Evolutionary conservation across 1,284 basidiomycete genomes (phyloP).

Genomic region (Anthracocystis panici-leucophaei): DNA sequence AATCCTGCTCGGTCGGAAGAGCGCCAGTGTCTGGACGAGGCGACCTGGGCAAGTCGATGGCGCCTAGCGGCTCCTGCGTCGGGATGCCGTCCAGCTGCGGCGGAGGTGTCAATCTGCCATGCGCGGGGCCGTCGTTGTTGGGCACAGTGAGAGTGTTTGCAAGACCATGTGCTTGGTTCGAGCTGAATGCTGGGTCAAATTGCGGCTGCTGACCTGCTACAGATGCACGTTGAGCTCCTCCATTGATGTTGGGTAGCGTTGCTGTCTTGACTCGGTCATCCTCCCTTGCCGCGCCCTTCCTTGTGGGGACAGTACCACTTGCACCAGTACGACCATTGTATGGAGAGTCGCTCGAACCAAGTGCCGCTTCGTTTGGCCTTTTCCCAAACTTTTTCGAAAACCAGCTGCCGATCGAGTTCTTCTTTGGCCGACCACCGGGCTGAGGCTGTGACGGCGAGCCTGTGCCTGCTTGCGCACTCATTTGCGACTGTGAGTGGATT

Average conservation of each 20-base stretch:
- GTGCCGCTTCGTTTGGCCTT: constrained; percentile 31
- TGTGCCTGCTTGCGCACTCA: constrained; percentile 13
- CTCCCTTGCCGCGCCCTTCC: constrained; percentile 13
- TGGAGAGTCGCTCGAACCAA: not conserved
- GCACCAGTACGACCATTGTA: constrained; percentile 5
- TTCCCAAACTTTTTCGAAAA: constrained; percentile 58
- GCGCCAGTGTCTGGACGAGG: constrained; percentile 22
- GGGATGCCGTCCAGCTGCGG: constrained; percentile 54
- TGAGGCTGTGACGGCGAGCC: constrained; percentile 20
- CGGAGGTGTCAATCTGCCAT: constrained; percentile 37
- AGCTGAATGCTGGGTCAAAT: constrained; percentile 26
- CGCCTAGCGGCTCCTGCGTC: constrained; percentile 49
- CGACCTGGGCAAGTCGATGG: constrained; percentile 42
- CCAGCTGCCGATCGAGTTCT: constrained; percentile 55
- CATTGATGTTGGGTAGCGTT: constrained; percentile 18
- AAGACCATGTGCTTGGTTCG: constrained; percentile 36
- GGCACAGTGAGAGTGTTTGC: constrained; percentile 51
- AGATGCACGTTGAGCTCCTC: constrained; percentile 11
- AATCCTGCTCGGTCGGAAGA: not conserved
- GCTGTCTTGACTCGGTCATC: constrained; percentile 23
- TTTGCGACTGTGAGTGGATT: constrained; percentile 1
- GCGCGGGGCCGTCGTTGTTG: constrained; percentile 5
- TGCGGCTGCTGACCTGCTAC: constrained; percentile 20
- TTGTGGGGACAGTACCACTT: constrained; percentile 10
- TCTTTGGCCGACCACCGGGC: constrained; percentile 28